These are phyloP conservation scores for Megacollybia marginata DNA, from an alignment of 768 basidiomycete genomes.

Conservation along the genomic window DNA sequence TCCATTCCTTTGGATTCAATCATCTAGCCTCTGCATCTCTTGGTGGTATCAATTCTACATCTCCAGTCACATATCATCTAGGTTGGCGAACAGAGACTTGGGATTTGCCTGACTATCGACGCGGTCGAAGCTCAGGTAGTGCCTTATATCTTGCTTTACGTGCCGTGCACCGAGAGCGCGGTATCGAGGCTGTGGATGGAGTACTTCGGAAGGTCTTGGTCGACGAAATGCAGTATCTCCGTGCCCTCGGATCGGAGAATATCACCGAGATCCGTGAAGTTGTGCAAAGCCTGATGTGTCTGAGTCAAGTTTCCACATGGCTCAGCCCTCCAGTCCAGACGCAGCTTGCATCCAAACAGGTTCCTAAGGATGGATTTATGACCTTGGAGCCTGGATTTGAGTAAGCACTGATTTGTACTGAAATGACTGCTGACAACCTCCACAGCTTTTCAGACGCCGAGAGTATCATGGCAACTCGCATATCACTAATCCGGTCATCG, in stretches of 20 bases:
- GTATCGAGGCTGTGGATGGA: conserved; percentile 36
- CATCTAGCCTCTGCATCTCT: conserved; percentile 72
- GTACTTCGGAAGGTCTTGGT: conserved; percentile 44
- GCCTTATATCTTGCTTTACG: conserved; percentile 75
- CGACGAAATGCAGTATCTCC: conserved; percentile 59
- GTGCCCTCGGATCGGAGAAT: conserved; percentile 67
- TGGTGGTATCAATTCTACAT: conserved; percentile 28
- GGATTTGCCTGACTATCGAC: conserved; percentile 73
- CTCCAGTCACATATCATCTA: conserved; percentile 63
- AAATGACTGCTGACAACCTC: not conserved
- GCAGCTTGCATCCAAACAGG: no score
- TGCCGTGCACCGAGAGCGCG: conserved; percentile 75
- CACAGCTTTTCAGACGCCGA: conserved; percentile 71
- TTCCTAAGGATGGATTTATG: conserved; percentile 20
- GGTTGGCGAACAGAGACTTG: conserved; percentile 95
- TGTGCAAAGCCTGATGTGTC: conserved; percentile 68
- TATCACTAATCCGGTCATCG: conserved; percentile 71
- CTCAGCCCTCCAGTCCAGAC: no score
- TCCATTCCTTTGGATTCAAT: conserved; percentile 89
- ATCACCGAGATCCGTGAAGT: conserved; percentile 68
- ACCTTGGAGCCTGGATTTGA: conserved; percentile 52
- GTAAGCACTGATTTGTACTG: conserved; percentile 35
- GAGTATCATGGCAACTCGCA: conserved; percentile 70
- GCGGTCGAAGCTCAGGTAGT: conserved; percentile 38
- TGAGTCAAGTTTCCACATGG: conserved; percentile 73